Evolutionary conservation across 106 monocot species (phyloP), one percentile per base, ranked within the genome.

Genomic region (Allium sativum): DNA sequence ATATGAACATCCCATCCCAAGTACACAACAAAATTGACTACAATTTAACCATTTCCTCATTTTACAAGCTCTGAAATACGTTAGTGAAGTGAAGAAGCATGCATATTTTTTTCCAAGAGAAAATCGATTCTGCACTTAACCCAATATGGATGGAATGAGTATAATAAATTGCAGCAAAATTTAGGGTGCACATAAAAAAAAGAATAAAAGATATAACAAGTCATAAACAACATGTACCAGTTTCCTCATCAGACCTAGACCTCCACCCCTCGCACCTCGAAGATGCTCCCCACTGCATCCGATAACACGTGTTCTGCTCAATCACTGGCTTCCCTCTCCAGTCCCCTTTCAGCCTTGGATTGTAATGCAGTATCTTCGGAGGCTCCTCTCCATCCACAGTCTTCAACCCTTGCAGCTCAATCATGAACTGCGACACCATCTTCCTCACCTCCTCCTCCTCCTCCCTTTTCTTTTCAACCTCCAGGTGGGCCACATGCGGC

Each of bases 381-480:
- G 96, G 87, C 48, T 88, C 96, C 78, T 98, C 96, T 0, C 96
- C 96, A 47, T 98, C 96, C 43, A 98, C 96, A 8, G 78, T 77
- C 70, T 81, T 98, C 42, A 98, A 65, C 40, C 96, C 96, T 65
- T 88, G 87, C 66, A 98, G 59, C 80, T 98, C 96, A 80, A 98
- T 74, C 84, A 98, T 98, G 71, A 98, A 98, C 84, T 98, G 96
- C 3, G 87, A 84, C 45, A 98, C 84, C 91, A 98, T 80, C 14
- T 84, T 62, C 4, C 82, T 47, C 65, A 58, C 58, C 0, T 91
- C 87, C 19, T 91, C 87, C 12, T 84, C 85, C 75, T 67, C 76
- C 44, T 73, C 21, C 6, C 46, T 7, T 80, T 82, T 90, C 10
- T 86, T 86, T 40, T 87, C 74, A 7, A 71, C 46, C 66, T 90